Evolutionary conservation across 257 asterid genomes (phyloP).

Genomic region (Coffea eugenioides): DNA sequence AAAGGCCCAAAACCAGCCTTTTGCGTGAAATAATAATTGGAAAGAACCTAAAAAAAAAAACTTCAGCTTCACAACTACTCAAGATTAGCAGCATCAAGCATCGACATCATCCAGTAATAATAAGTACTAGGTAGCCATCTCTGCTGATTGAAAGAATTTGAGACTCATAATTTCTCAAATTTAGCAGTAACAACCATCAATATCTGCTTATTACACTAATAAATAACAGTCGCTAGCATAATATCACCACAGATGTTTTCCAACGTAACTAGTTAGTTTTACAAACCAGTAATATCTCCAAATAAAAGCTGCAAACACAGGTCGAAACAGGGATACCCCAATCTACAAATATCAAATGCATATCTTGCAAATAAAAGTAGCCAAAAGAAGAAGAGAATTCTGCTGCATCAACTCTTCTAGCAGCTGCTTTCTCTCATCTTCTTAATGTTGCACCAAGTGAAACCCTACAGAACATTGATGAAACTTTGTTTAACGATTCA

Average conservation of each 20-base stretch:
- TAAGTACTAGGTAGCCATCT: no score
- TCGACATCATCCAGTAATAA: no score
- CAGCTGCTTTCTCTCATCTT: background rate
- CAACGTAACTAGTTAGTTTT: background rate
- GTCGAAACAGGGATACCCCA: background rate
- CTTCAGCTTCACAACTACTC: no score
- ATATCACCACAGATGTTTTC: background rate
- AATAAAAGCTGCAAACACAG: background rate
- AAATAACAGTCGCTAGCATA: no score
- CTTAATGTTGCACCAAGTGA: background rate
- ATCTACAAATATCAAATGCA: background rate
- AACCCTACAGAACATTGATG: background rate
- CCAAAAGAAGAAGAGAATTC: background rate
- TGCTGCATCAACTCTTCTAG: background rate
- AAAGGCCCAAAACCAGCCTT: no score
- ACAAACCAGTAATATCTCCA: background rate
- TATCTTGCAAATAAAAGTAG: background rate
- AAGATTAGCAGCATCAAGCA: no score
- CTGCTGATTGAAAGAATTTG: no score
- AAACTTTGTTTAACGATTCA: background rate
- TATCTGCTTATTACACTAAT: no score
- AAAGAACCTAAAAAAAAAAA: no score
- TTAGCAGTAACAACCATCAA: no score
- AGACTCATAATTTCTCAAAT: no score
- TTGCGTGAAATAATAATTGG: no score